These are phyloP conservation scores for Phyllostachys edulis DNA, from an alignment of 176 grass and related monocot species.

Conservation along the genomic window DNA sequence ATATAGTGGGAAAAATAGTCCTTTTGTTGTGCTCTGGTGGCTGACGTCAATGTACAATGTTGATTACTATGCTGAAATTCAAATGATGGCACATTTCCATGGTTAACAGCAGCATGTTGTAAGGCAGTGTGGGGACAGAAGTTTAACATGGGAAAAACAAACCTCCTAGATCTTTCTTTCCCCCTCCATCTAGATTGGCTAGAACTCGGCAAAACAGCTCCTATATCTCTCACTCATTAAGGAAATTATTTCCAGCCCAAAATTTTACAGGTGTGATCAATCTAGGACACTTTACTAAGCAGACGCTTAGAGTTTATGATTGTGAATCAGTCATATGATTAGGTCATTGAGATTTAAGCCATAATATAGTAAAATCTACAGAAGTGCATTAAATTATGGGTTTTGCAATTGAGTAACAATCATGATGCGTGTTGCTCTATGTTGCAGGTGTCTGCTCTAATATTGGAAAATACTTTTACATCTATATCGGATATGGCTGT, in stretches of 20 bases:
- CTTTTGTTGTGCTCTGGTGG: neutral
- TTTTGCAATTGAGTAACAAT: constrained; percentile 5
- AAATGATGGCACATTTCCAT: neutral
- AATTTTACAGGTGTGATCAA: neutral
- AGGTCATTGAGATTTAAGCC: neutral
- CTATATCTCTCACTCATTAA: neutral
- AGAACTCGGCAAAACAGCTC: neutral
- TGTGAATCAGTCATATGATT: neutral
- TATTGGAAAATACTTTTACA: constrained; percentile 99
- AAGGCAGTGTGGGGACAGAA: neutral
- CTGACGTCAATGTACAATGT: neutral
- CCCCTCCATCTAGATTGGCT: constrained; percentile 10
- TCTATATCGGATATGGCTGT: constrained; percentile 96
- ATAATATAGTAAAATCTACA: constrained; percentile 13
- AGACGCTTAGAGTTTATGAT: neutral
- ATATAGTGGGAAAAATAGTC: neutral
- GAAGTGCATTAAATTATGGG: constrained; percentile 4
- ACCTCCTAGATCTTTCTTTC: neutral
- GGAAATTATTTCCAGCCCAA: constrained; percentile 8
- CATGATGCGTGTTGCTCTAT: constrained; percentile 29
- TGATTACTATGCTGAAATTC: constrained; percentile 24
- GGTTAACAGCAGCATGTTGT: neutral
- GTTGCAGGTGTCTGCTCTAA: constrained; percentile 76
- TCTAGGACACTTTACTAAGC: neutral
- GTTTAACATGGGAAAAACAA: neutral